phyloP scores from a whole-genome alignment of 129 eudicot genomes.

The Kitagawia praeruptora region DNA sequence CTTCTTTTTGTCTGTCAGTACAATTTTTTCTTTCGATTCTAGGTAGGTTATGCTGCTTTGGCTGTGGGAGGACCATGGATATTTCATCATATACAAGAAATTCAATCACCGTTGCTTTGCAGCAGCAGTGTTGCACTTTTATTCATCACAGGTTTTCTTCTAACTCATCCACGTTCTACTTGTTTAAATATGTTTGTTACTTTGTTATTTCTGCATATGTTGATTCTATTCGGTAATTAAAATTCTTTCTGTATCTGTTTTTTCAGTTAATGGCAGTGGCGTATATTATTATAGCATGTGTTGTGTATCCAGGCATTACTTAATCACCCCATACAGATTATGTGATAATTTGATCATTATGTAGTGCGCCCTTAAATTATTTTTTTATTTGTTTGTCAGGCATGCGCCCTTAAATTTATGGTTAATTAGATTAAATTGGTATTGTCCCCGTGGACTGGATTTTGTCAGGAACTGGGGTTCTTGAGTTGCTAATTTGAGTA shows the following conservation, averaged over 20 bases:
- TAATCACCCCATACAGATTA: neutral
- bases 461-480: too few species aligned
- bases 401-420: too few species aligned
- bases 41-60: constrained; percentile 90
- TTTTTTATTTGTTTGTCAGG: too few species aligned
- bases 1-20: neutral
- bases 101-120: constrained; percentile 61
- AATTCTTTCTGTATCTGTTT: neutral
- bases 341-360: neutral
- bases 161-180: neutral
- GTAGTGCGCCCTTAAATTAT: neutral
- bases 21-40: constrained; percentile 27
- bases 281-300: neutral
- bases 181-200: neutral
- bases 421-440: neutral
- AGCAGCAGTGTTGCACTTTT: constrained; percentile 63
- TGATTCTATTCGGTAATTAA: neutral
- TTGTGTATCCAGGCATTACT: neutral
- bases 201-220: neutral
- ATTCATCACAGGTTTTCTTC: constrained; percentile 57
- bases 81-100: constrained; percentile 37
- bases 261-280: neutral
- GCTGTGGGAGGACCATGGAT: constrained; percentile 86
- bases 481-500: too few species aligned
- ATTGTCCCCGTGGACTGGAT: neutral